Conservation (phyloP, 306 rosid genomes). For the Heteromeles arbutifolia region DNA sequence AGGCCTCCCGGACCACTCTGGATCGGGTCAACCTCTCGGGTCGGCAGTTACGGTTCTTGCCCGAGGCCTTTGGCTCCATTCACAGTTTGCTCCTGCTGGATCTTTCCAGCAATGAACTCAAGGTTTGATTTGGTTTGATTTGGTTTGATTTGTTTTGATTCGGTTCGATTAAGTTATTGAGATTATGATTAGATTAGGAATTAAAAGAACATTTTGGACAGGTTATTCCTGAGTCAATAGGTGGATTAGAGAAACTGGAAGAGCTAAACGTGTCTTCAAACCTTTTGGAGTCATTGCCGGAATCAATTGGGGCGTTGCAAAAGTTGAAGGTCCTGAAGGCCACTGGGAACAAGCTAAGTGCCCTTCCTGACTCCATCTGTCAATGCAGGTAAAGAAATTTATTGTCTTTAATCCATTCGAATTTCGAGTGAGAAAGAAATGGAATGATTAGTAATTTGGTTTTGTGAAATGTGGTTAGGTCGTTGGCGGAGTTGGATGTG, state of each 20-base stretch:
- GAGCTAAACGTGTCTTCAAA: constrained; percentile 78
- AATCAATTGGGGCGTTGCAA: constrained; percentile 76
- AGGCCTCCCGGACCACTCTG: constrained; percentile 46
- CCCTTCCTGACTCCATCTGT: constrained; percentile 78
- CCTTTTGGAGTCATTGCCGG: constrained; percentile 62
- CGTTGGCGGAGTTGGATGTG: constrained; percentile 88
- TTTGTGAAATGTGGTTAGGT: constrained; percentile 38
- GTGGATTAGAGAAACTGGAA: constrained; percentile 65
- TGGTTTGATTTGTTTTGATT: not conserved
- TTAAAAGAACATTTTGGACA: constrained; percentile 16
- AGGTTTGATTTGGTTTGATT: constrained; percentile 24
- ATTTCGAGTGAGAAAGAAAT: not conserved
- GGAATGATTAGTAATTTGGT: not conserved
- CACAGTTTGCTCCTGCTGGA: constrained; percentile 50
- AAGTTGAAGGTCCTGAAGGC: constrained; percentile 64
- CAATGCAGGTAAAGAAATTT: constrained; percentile 58
- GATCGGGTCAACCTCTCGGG: constrained; percentile 58
- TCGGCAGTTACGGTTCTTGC: constrained; percentile 42
- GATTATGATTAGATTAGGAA: not conserved
- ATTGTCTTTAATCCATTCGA: not conserved
- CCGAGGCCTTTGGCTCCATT: constrained; percentile 65
- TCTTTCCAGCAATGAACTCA: constrained; percentile 59
- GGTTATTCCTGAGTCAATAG: constrained; percentile 75
- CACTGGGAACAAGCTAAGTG: constrained; percentile 60
- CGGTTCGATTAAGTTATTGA: not conserved